Percentiles rank a stretch among this genome's conserved stretches.
Evolutionary conservation across 2,329 filamentous ascomycete genomes (phyloP).

Genomic region (Zarea fungicola): DNA sequence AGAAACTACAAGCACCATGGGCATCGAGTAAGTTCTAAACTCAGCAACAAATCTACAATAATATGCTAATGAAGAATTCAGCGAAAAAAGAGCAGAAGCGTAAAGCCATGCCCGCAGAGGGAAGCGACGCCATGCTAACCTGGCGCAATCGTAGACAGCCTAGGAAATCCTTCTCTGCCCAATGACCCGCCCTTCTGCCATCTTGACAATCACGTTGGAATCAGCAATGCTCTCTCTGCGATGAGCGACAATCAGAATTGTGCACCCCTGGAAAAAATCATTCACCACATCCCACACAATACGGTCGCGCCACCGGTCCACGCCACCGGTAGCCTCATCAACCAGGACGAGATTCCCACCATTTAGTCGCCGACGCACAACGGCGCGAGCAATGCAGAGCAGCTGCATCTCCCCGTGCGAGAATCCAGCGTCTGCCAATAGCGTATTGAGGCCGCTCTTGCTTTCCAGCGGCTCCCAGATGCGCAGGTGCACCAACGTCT

Average conservation of each 20-base stretch:
- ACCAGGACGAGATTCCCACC: neutral
- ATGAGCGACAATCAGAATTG: slow-evolving; percentile 1
- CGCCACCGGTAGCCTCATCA: neutral
- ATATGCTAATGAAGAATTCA: too few relatives aligned
- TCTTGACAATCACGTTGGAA: neutral
- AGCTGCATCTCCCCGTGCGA: slow-evolving; percentile 65
- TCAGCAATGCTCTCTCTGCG: neutral
- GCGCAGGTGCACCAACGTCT: neutral
- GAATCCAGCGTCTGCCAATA: slow-evolving; percentile 23
- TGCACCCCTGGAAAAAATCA: neutral
- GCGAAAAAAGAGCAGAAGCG: too few relatives aligned
- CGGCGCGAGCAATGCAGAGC: slow-evolving; percentile 58
- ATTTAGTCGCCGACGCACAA: neutral
- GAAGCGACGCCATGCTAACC: too few relatives aligned
- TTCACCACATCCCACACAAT: neutral
- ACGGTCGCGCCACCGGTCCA: neutral
- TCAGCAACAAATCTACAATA: too few relatives aligned
- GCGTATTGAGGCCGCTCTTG: neutral
- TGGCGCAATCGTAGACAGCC: too few relatives aligned
- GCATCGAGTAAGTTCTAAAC: too few relatives aligned
- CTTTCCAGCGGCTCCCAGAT: neutral
- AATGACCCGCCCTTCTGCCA: too few relatives aligned
- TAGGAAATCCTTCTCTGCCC: too few relatives aligned
- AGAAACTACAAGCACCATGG: too few relatives aligned
- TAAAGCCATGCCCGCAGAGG: too few relatives aligned